phyloP scores from a whole-genome alignment of 331 rosid genomes.

The Cydonia oblonga region DNA sequence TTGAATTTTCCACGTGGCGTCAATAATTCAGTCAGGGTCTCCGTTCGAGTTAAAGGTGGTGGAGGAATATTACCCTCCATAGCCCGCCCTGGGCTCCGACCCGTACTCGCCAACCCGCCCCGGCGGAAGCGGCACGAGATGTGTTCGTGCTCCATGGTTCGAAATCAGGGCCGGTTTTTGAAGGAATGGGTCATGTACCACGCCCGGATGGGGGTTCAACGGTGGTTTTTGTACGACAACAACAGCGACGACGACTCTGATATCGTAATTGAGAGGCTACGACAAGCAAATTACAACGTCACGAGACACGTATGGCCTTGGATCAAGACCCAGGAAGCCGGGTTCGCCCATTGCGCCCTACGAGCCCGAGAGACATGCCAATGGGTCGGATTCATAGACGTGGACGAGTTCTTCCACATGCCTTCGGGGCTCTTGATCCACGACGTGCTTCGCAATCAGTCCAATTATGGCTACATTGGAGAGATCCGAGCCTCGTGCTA shows the following conservation, averaged over 20 bases:
- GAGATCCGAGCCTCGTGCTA: constrained; percentile 51
- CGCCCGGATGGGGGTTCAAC: constrained; percentile 45
- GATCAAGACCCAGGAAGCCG: constrained; percentile 74
- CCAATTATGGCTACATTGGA: constrained; percentile 19
- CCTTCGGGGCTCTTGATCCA: constrained; percentile 13
- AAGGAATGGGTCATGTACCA: constrained; percentile 86
- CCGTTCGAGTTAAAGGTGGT: constrained; percentile 24
- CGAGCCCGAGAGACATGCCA: constrained; percentile 44
- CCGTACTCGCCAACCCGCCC: not conserved
- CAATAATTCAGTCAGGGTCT: constrained; percentile 34
- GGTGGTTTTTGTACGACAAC: constrained; percentile 76
- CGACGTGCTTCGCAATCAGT: constrained; percentile 23
- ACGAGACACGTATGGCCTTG: constrained; percentile 61
- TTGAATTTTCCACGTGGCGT: constrained; percentile 10
- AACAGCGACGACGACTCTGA: constrained; percentile 50
- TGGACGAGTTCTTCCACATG: constrained; percentile 55
- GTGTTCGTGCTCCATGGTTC: constrained; percentile 71
- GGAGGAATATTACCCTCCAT: constrained; percentile 27
- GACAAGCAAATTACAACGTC: constrained; percentile 28
- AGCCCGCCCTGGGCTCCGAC: constrained; percentile 32
- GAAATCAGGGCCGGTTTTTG: constrained; percentile 62
- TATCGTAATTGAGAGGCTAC: constrained; percentile 8
- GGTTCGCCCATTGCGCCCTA: constrained; percentile 70
- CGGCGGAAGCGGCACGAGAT: constrained; percentile 25
- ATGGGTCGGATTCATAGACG: constrained; percentile 85